These are phyloP conservation scores for Saturnispora gosingensis DNA, from an alignment of 805 yeast species.

Conservation along the genomic window DNA sequence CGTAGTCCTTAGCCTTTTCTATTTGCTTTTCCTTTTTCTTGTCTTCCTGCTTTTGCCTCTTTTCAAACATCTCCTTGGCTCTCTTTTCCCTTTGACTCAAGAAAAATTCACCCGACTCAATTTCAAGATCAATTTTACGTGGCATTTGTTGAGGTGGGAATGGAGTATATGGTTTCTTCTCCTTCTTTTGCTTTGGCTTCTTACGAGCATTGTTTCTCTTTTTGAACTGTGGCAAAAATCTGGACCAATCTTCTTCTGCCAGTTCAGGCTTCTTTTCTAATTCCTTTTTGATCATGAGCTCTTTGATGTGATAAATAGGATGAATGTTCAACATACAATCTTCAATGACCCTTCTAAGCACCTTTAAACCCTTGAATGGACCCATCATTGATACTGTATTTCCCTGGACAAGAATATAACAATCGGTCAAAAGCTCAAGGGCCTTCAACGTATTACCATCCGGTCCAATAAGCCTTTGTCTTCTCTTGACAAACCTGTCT, in stretches of 20 bases:
- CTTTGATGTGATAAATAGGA: slow-evolving; percentile 97
- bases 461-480: slow-evolving; percentile 95
- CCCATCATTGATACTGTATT: slow-evolving; percentile 97
- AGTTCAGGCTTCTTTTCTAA: slow-evolving; percentile 90
- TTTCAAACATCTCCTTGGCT: slow-evolving; percentile 58
- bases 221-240: slow-evolving; percentile 94
- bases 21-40: slow-evolving; percentile 53
- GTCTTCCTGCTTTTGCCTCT: slow-evolving; percentile 69
- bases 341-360: slow-evolving; percentile 86
- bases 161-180: slow-evolving; percentile 83
- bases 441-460: slow-evolving; percentile 95
- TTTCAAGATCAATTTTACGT: slow-evolving; percentile 92
- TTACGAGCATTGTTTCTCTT: slow-evolving; percentile 92
- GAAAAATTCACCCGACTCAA: slow-evolving; percentile 98
- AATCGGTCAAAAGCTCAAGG: slow-evolving; percentile 85
- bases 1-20: slow-evolving; percentile 69
- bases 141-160: slow-evolving; percentile 98
- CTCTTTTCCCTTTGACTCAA: slow-evolving; percentile 79
- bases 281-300: slow-evolving; percentile 94
- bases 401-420: slow-evolving; percentile 95
- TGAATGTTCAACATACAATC: slow-evolving; percentile 96
- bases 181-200: slow-evolving; percentile 62
- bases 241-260: slow-evolving; percentile 92
- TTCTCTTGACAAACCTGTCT: slow-evolving; percentile 88
- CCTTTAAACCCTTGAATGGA: slow-evolving; percentile 85